These are phyloP conservation scores for Haplosporangium sp. DNA, from an alignment of 371 early-diverging fungal species.

Conservation along the genomic window DNA sequence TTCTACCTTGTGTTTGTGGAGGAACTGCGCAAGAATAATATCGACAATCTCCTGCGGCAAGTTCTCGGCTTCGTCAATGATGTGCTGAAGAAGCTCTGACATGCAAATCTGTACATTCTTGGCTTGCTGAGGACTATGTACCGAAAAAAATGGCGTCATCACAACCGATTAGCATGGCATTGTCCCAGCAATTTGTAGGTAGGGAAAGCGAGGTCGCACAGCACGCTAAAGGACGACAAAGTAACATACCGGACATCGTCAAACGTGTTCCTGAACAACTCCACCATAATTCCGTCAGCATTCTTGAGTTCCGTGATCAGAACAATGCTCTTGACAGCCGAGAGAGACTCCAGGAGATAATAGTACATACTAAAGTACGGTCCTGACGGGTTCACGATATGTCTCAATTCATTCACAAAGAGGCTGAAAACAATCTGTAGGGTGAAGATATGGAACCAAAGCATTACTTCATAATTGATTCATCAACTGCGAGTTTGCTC, in stretches of 20 bases:
- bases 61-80: constrained; percentile 80
- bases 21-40: constrained; percentile 81
- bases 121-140: constrained; percentile 70
- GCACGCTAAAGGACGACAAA: background rate
- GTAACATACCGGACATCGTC: constrained; percentile 62
- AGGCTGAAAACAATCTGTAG: constrained; percentile 80
- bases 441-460: background rate
- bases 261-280: constrained; percentile 74
- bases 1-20: constrained; percentile 68
- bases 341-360: constrained; percentile 88
- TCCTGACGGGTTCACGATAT: constrained; percentile 65
- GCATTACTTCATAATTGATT: background rate
- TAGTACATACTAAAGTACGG: constrained; percentile 78
- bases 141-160: background rate
- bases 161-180: background rate
- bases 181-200: background rate
- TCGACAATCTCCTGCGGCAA: constrained; percentile 85
- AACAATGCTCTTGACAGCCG: constrained; percentile 85
- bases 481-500: background rate
- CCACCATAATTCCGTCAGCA: constrained; percentile 72
- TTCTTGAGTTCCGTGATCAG: constrained; percentile 78
- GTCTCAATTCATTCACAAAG: constrained; percentile 78
- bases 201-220: constrained; percentile 3
- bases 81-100: constrained; percentile 84
- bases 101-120: constrained; percentile 83